Evolutionary conservation across 2,329 filamentous ascomycete species (phyloP), one percentile per base, ranked within the genome.

Genomic region (Cadophora sp.): DNA sequence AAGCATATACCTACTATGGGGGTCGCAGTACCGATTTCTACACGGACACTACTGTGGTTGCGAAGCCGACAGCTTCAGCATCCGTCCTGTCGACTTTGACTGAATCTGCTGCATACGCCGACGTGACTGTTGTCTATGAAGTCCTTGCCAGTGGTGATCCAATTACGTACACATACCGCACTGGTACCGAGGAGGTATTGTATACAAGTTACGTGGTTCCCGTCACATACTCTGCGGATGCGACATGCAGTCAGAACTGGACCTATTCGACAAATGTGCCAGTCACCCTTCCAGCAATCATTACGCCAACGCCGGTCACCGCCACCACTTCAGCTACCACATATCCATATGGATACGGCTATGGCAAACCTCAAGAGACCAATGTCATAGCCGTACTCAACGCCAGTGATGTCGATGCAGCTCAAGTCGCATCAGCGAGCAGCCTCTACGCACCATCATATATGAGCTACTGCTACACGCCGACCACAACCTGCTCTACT

Each of bases 221-320:
- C 3, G 58, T 72, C 50, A 73, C 71, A 16, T 73, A 73, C 58
- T 62, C 63, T 7, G 67, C 68, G 8, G 34, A 50, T 12, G 8
- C 71, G 7, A 72, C 68, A 14, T 73, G 71, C 50, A 68, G 56
- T n/a, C 68, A 70, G n/a, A 68, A 67, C 43, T 73, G 69, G 69
- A 70, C 64, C 5, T 69, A 62, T 19, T 64, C 65, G 3, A 72
- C 68, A 16, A 72, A 67, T n/a, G 67, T 73, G 1, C 71, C 71
- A 16, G 56, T 73, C 11, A 53, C 59, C 27, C 59, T 72, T 51
- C 71, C 71, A 1, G 48, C 22, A 9, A 62, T 68, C 19, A 66
- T 73, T 6, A 31, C 48, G 0, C 24, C 69, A 4, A 60, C 60
- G 8, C 65, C 70, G 8, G 67, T 53, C 27, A 66, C 46, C 0